Percentiles rank a stretch among this genome's conserved stretches.
phyloP scores from a whole-genome alignment of 176 grass and related monocot genomes.

The Eleusine coracana region DNA sequence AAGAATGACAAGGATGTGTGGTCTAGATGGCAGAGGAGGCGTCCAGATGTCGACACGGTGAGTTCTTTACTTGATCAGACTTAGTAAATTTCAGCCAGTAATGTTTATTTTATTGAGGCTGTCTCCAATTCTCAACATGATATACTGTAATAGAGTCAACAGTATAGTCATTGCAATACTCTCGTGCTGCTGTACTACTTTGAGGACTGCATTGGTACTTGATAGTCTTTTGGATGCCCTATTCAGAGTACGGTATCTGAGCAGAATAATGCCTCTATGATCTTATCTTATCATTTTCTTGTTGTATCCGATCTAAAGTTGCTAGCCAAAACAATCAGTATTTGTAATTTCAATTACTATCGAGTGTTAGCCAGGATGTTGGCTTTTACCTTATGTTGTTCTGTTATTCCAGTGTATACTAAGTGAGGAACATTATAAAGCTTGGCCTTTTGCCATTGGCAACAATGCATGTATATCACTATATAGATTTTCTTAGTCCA shows the following conservation, averaged over 20 bases:
- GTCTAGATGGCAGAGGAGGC: slow-evolving; percentile 90
- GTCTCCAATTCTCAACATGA: slow-evolving; percentile 13
- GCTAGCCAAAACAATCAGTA: background rate
- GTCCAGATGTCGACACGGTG: slow-evolving; percentile 87
- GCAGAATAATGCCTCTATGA: slow-evolving; percentile 1
- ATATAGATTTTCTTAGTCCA: background rate
- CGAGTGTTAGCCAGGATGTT: slow-evolving; percentile 1
- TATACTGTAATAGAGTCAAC: slow-evolving; percentile 23
- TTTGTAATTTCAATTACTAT: slow-evolving; percentile 21
- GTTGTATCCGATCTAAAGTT: slow-evolving; percentile 4
- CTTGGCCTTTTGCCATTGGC: slow-evolving; percentile 21
- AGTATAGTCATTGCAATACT: background rate
- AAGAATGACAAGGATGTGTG: slow-evolving; percentile 71
- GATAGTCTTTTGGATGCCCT: slow-evolving; percentile 16
- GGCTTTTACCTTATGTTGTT: slow-evolving; percentile 12
- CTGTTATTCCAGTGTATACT: slow-evolving; percentile 25
- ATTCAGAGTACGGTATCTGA: background rate
- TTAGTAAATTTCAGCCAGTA: slow-evolving; percentile 1
- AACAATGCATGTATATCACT: background rate
- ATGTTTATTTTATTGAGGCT: background rate
- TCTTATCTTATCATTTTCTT: slow-evolving; percentile 12
- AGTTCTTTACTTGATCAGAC: slow-evolving; percentile 21
- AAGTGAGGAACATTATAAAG: slow-evolving; percentile 5
- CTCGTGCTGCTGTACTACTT: background rate
- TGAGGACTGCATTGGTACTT: slow-evolving; percentile 6